Percentiles rank a stretch among this genome's conserved stretches.
These are phyloP conservation scores for Alternaria atra DNA, from an alignment of 2,329 filamentous ascomycete genomes.

Conservation along the genomic window DNA sequence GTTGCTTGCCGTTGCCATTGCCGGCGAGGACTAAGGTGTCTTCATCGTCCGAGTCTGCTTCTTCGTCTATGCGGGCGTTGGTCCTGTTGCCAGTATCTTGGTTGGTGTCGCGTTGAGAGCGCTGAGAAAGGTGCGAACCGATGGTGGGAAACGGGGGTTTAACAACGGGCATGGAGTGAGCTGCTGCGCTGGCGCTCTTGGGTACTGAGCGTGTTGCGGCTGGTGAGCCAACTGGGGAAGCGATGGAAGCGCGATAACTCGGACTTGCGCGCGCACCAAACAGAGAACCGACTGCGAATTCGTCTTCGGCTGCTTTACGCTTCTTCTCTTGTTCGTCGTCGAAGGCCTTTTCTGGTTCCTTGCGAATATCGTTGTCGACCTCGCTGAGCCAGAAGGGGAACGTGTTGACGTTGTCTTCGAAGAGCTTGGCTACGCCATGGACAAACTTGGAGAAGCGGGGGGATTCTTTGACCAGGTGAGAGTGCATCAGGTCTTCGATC, in stretches of 20 bases:
- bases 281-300: constrained; percentile 88
- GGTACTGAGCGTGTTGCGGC: constrained; percentile 34
- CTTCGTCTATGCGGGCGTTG: constrained; percentile 53
- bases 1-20: constrained; percentile 51
- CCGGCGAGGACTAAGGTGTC: constrained; percentile 27
- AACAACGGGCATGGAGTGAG: constrained; percentile 31
- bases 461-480: constrained; percentile 88
- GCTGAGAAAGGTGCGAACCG: constrained; percentile 27
- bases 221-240: constrained; percentile 74
- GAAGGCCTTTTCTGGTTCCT: constrained; percentile 89
- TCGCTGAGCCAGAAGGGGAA: constrained; percentile 96
- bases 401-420: constrained; percentile 93
- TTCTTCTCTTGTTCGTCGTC: constrained; percentile 88
- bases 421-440: constrained; percentile 88
- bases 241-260: constrained; percentile 63
- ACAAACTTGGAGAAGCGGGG: constrained; percentile 97
- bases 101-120: constrained; percentile 1
- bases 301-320: constrained; percentile 83
- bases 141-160: constrained; percentile 25
- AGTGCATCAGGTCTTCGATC: constrained; percentile 90
- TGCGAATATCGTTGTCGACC: constrained; percentile 90
- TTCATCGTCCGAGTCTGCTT: constrained; percentile 61
- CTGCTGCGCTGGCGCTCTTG: constrained; percentile 30
- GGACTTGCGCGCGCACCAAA: constrained; percentile 63
- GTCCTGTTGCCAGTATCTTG: constrained; percentile 23